Evolutionary conservation across 1,139 yeast genomes (phyloP).

Genomic region (Sugiyamaella xylanicola): DNA sequence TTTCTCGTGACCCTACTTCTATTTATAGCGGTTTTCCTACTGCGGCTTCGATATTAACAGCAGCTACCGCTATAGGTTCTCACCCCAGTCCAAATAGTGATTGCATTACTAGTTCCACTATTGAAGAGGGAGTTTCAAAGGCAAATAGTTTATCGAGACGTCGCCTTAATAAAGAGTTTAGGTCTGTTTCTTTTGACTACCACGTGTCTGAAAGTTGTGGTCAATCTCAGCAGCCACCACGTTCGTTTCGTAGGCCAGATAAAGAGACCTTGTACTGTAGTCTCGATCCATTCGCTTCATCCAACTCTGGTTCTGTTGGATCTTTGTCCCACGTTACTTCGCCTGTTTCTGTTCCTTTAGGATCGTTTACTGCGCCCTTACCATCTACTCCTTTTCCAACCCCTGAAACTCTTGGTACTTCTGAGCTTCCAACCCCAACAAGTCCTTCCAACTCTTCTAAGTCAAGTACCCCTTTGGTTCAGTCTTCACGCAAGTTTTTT

Average conservation of each 20-base stretch:
- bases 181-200: neutral
- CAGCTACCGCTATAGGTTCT: conserved; percentile 6
- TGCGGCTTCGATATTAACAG: conserved; percentile 3
- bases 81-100: neutral
- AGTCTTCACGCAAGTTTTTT: neutral
- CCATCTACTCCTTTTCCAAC: neutral
- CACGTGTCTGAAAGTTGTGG: neutral
- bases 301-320: neutral
- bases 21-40: conserved; percentile 4
- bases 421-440: neutral
- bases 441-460: neutral
- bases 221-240: neutral
- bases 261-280: neutral
- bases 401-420: neutral
- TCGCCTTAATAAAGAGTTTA: neutral
- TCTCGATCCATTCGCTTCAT: neutral
- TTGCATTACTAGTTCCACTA: neutral
- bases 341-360: neutral
- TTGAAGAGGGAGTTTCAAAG: neutral
- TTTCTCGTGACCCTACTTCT: neutral
- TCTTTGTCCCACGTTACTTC: neutral
- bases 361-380: neutral
- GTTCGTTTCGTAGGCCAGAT: neutral
- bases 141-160: conserved; percentile 3
- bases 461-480: neutral